Percentiles rank a stretch among this genome's conserved stretches.
These are phyloP conservation scores for Calonectria pseudoturangicola DNA, from an alignment of 2,329 filamentous ascomycete genomes.

Conservation along the genomic window DNA sequence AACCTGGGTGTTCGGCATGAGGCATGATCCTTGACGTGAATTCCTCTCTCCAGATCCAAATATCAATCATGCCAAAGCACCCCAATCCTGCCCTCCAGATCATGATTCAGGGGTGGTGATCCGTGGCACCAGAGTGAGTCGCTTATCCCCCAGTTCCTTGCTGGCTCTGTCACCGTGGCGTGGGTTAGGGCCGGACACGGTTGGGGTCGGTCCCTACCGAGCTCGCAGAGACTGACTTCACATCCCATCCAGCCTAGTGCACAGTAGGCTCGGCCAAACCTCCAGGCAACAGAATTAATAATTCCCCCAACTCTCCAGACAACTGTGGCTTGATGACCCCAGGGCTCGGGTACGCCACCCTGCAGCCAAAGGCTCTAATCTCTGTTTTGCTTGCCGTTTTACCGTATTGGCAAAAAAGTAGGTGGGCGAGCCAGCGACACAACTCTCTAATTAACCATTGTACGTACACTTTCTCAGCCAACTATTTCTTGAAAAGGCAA, in stretches of 20 bases:
- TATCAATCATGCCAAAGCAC: constrained; percentile 17
- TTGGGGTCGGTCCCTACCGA: constrained; percentile 16
- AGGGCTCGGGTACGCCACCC: constrained; percentile 26
- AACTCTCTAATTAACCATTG: background rate
- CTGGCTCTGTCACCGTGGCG: background rate
- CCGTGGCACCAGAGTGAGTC: constrained; percentile 34
- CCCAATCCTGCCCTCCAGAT: constrained; percentile 5
- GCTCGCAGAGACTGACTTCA: background rate
- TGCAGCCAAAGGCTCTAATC: constrained; percentile 22
- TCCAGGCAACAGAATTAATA: constrained; percentile 37
- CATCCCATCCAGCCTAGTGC: constrained; percentile 29
- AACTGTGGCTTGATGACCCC: constrained; percentile 24
- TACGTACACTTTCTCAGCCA: background rate
- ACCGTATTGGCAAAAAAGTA: constrained; percentile 13
- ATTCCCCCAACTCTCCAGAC: constrained; percentile 13
- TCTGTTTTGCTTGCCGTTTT: constrained; percentile 11
- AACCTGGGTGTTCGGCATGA: constrained; percentile 25
- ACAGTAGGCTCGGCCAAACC: constrained; percentile 23
- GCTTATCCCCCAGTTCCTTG: constrained; percentile 19
- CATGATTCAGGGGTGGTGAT: constrained; percentile 36
- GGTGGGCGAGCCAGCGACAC: background rate
- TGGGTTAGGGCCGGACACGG: constrained; percentile 14
- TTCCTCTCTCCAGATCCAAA: background rate
- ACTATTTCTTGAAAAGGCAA: too few relatives aligned
- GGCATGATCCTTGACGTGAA: constrained; percentile 15